Base-by-base conservation (phyloP, 768 basidiomycete genomes). In the Kwoniella pini region DNA sequence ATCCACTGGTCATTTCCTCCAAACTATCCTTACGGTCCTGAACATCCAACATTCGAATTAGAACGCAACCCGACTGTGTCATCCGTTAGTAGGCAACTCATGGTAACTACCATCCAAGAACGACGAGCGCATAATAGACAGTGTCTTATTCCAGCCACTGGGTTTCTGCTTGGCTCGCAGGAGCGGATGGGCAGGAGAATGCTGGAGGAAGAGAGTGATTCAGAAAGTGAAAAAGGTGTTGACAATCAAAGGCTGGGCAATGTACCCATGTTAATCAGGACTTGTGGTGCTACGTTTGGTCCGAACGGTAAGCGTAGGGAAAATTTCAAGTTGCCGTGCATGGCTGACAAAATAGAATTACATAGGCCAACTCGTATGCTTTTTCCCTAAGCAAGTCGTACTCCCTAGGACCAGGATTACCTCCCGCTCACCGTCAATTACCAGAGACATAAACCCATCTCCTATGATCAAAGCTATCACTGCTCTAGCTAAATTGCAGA, bases 1-100 rank as follows among this genome's bases (percentile, higher is more conserved):
- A 84, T 95, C 26, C 88, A 89, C 1, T 94, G 96, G 80, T 87
- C 85, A 1, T 97, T 97, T 70, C 93, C 95, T 0, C 82, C 85
- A 22, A 84, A 85, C 42, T 98, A 98, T 72, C 79, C 79, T 15
- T 72, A 74, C 31, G 60, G 65, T 9, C 55, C 57, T 44, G 82
- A 83, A 0, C 80, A 86, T 68, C 89, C 90, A 0, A 81, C 84
- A 10, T 84, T 97, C 44, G 90, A 92, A 49, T 81, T 97, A 1
- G 93, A 97, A 72, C 85, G 86, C 19, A 90, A 84, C 65, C 87
- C 88, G 0, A 82, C 91, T 2, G 88, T 97, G 60, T 85, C 89
- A 0, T 83, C 87, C 53, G 85, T 85, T 70, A 86, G 85, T 50
- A 86, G 91, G 9, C 87, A 88, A 3, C 87, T 84, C 65, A 88